Evolutionary conservation across 1,284 basidiomycete species (phyloP).

Genomic region (Rhodotorula sp.): DNA sequence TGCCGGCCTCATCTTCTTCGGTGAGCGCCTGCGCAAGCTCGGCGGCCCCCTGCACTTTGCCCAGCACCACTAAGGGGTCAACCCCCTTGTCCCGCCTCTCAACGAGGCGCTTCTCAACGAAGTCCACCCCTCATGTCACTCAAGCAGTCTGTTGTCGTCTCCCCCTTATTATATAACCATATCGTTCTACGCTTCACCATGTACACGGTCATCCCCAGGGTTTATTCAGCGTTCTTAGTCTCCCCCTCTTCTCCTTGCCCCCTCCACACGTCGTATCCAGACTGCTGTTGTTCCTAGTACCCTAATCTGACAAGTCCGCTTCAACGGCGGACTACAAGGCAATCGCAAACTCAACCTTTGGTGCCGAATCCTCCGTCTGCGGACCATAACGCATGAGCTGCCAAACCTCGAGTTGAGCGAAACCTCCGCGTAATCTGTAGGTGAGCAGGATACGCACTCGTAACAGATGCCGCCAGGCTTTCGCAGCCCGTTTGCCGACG

Average conservation of each 20-base stretch:
- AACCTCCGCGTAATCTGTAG: no score
- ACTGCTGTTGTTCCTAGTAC: conserved; percentile 9
- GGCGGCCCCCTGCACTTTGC: conserved; percentile 34
- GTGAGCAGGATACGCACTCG: no score
- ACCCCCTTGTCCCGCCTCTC: background rate
- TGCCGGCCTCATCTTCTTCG: conserved; percentile 20
- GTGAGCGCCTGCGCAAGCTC: conserved; percentile 33
- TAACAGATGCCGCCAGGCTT: no score
- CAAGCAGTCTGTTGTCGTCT: conserved; percentile 5
- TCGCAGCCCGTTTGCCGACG: no score
- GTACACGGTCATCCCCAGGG: background rate
- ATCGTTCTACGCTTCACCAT: background rate
- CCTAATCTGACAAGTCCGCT: conserved; percentile 2
- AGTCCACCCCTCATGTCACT: background rate
- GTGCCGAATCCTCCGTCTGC: background rate
- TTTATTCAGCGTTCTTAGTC: no score
- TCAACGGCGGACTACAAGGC: conserved; percentile 18
- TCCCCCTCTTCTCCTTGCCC: background rate
- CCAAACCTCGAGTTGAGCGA: no score
- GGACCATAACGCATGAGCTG: no score
- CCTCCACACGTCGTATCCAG: no score
- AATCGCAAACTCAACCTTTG: conserved; percentile 18
- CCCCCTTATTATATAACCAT: background rate
- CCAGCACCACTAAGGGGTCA: conserved; percentile 9
- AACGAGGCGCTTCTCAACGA: conserved; percentile 14